A percentile compares a stretch with the other conserved stretches of the same genome.
Evolutionary conservation across 257 asterid genomes (phyloP).

Genomic region (Galeopsis tetrahit): DNA sequence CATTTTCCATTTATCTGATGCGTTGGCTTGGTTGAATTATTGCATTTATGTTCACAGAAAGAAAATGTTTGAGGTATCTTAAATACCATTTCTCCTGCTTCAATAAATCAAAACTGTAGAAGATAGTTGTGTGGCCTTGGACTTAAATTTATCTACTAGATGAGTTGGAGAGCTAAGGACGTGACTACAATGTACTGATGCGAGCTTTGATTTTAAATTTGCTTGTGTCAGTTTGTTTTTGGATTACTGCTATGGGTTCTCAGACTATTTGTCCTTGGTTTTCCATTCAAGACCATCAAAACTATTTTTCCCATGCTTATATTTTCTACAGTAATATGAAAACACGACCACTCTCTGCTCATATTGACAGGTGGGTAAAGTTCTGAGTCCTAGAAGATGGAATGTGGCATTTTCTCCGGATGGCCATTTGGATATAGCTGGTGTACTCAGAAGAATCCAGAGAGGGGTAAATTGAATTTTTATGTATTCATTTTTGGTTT

Average conservation of each 20-base stretch:
- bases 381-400: constrained; percentile 96
- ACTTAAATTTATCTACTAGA: neutral
- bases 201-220: neutral
- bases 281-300: neutral
- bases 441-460: constrained; percentile 92
- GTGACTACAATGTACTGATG: neutral
- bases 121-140: constrained; percentile 6
- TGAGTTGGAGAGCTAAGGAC: constrained; percentile 15
- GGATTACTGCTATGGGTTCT: neutral
- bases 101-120: constrained; percentile 8
- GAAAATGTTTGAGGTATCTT: constrained; percentile 16
- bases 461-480: constrained; percentile 72
- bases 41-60: constrained; percentile 10
- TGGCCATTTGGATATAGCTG: constrained; percentile 92
- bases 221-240: neutral
- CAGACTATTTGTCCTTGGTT: constrained; percentile 11
- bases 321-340: constrained; percentile 8
- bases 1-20: constrained; percentile 15
- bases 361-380: constrained; percentile 76
- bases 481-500: constrained; percentile 23
- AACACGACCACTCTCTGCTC: neutral
- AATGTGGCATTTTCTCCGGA: constrained; percentile 79
- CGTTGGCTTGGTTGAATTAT: constrained; percentile 3
- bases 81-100: neutral
- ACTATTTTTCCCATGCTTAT: constrained; percentile 13